Evolutionary conservation across 257 asterid genomes (phyloP).

Genomic region (Parsonsia alboflavescens): DNA sequence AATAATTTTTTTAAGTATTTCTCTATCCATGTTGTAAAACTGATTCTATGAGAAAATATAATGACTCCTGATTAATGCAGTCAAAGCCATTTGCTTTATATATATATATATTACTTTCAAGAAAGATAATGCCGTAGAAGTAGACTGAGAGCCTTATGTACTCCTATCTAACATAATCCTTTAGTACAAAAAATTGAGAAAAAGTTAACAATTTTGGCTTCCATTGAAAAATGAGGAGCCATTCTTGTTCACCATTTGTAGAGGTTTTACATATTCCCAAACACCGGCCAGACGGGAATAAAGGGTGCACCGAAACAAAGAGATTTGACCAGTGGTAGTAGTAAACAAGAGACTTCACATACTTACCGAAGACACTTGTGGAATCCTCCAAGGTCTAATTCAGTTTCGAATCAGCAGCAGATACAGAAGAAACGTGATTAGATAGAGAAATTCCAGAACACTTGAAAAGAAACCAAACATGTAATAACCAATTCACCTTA

Average conservation of each 20-base stretch:
- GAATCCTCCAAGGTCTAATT: conserved; percentile 87
- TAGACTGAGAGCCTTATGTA: neutral
- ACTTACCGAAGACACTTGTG: conserved; percentile 92
- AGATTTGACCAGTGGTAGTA: neutral
- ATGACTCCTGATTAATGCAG: neutral
- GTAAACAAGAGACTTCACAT: conserved; percentile 18
- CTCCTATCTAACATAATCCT: neutral
- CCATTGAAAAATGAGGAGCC: neutral
- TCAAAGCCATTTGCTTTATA: neutral
- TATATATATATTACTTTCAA: neutral
- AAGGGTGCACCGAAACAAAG: neutral
- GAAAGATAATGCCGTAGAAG: neutral
- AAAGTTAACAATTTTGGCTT: neutral
- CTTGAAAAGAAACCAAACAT: neutral
- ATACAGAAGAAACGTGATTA: conserved; percentile 8
- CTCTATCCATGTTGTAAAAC: neutral
- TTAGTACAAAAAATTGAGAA: neutral
- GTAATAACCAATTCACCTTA: conserved; percentile 45
- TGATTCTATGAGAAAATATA: neutral
- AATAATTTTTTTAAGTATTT: neutral
- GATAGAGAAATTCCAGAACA: conserved; percentile 2
- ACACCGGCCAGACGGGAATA: neutral
- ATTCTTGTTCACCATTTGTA: neutral
- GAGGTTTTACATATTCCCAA: neutral
- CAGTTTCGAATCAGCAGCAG: conserved; percentile 28